These are phyloP conservation scores for Penicillium sp. DNA, from an alignment of 2,329 filamentous ascomycete species.

Conservation along the genomic window DNA sequence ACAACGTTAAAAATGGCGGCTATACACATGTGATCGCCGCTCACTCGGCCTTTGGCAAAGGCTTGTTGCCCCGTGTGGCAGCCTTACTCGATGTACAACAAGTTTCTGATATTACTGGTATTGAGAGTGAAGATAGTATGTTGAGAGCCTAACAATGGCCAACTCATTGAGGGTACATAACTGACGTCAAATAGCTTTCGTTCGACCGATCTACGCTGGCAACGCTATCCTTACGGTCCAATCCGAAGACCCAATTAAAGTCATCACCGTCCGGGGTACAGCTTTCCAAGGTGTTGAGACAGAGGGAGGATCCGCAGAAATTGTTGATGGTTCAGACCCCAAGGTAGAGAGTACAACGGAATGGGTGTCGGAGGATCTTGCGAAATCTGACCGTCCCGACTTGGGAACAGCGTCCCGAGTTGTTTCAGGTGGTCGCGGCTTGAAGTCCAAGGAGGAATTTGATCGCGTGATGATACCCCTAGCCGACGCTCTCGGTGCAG, in stretches of 20 bases:
- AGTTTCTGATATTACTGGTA: constrained; percentile 82
- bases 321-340: constrained; percentile 81
- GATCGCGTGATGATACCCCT: constrained; percentile 88
- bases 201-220: constrained; percentile 94
- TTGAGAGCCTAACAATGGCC: constrained; percentile 13
- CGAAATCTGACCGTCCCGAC: constrained; percentile 91
- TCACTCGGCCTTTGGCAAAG: constrained; percentile 96
- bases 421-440: constrained; percentile 86
- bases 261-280: constrained; percentile 89
- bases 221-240: constrained; percentile 97
- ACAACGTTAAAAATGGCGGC: constrained; percentile 94
- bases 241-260: constrained; percentile 77
- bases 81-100: constrained; percentile 90
- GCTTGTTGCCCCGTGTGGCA: constrained; percentile 82
- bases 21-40: constrained; percentile 89
- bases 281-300: constrained; percentile 75
- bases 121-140: constrained; percentile 80
- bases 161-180: constrained; percentile 10
- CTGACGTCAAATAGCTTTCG: constrained; percentile 59
- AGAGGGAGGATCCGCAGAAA: constrained; percentile 67
- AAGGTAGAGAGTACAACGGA: constrained; percentile 70
- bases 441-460: constrained; percentile 98
- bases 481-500: constrained; percentile 89
- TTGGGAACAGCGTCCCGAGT: constrained; percentile 84
- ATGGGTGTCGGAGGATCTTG: constrained; percentile 91